Evolutionary conservation across 768 basidiomycete species (phyloP), one percentile per base, ranked within the genome.

Genomic region (Pleurotus citrinopileatus): DNA sequence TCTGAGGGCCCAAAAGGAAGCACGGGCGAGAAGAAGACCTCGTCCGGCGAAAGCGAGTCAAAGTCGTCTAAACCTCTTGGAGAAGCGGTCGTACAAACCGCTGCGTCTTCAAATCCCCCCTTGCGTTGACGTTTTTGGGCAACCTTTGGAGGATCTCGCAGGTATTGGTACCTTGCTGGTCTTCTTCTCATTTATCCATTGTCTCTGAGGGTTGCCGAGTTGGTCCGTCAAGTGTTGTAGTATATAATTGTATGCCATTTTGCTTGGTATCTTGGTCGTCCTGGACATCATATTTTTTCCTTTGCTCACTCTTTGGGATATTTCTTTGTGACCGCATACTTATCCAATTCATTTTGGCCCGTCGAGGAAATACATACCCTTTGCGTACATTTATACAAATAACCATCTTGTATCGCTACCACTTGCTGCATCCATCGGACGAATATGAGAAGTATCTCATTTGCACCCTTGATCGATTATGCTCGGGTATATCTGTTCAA

Each of bases 201-300:
- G 51, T 43, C 42, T 59, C 53, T 53, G 53, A 55, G 60, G 63
- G 65, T 63, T 65, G 67, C 65, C 65, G 61, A 59, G 64, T 34
- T 56, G 19, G 13, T 59, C 19, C 53, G 48, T 46, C 52, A 58
- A 54, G 52, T 56, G 27, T 56, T 54, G 36, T 51, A 29, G 26
- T 48, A 47, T 46, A 25, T 22, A n/a, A 36, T 32, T 60, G 56
- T 51, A n/a, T n/a, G n/a, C n/a, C n/a, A n/a, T n/a, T n/a, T n/a
- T n/a, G n/a, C n/a, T n/a, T n/a, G n/a, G n/a, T n/a, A n/a, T n/a
- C n/a, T n/a, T n/a, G n/a, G n/a, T n/a, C n/a, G n/a, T n/a, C n/a
- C n/a, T n/a, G n/a, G n/a, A n/a, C 26, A 25, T 42, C 19, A 22
- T 29, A 48, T 52, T 17, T 25, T 28, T 32, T 54, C 44, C 20